Evolutionary conservation across 257 asterid genomes (phyloP).

Genomic region (Vinca minor): DNA sequence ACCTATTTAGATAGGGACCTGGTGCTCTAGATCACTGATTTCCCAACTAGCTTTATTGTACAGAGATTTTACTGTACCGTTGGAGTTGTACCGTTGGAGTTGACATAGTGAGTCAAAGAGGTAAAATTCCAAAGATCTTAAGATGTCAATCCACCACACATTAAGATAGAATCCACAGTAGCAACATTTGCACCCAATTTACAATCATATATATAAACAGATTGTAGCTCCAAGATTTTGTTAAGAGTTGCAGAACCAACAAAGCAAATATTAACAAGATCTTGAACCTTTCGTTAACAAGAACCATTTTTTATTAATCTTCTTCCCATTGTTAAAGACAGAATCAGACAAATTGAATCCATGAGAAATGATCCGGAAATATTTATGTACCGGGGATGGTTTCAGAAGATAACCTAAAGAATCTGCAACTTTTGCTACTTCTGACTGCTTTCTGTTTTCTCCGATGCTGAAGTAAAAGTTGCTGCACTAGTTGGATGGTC

Average conservation of each 20-base stretch:
- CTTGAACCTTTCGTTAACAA: background rate
- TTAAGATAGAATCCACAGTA: too few species aligned
- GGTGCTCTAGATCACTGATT: too few species aligned
- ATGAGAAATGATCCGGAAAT: background rate
- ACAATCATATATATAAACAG: too few species aligned
- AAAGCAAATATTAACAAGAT: background rate
- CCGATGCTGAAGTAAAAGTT: slow-evolving; percentile 58
- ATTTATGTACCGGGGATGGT: background rate
- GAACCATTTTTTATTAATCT: background rate
- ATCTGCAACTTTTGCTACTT: slow-evolving; percentile 16
- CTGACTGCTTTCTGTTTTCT: slow-evolving; percentile 37
- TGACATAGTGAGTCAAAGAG: too few species aligned
- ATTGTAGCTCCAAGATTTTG: too few species aligned
- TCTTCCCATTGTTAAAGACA: background rate
- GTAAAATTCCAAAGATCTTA: too few species aligned
- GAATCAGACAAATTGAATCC: background rate
- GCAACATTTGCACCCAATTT: background rate
- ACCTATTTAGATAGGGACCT: too few species aligned
- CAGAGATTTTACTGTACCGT: too few species aligned
- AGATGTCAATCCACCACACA: too few species aligned
- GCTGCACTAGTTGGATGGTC: slow-evolving; percentile 65
- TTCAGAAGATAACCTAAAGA: background rate
- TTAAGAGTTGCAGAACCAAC: background rate
- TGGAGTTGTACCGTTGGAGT: too few species aligned
- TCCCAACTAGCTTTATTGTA: too few species aligned